A percentile compares a stretch with the other conserved stretches of the same genome.
These are phyloP conservation scores for Saccharomycopsis sp. DNA, from an alignment of 805 yeast species.

Conservation along the genomic window DNA sequence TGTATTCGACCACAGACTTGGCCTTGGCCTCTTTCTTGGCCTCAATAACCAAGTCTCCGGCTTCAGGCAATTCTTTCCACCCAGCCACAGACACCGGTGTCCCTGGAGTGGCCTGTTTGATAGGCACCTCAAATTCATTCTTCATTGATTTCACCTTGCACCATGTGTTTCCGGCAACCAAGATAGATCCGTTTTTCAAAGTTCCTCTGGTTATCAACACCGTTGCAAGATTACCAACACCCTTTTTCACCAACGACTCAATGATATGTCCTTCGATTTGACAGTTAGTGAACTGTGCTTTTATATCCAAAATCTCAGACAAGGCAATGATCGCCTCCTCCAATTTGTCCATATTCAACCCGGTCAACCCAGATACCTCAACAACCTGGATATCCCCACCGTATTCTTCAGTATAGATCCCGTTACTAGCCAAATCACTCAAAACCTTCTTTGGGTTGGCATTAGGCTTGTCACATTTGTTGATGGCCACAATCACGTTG, in stretches of 20 bases:
- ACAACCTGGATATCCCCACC: constrained; percentile 95
- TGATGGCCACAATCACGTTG: constrained; percentile 84
- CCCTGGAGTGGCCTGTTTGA: constrained; percentile 72
- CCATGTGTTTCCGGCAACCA: constrained; percentile 83
- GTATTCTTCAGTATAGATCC: constrained; percentile 79
- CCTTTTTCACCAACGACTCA: constrained; percentile 76
- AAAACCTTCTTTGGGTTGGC: constrained; percentile 70
- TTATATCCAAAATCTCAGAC: constrained; percentile 75
- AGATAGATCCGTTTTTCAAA: constrained; percentile 56
- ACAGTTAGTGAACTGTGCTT: constrained; percentile 43
- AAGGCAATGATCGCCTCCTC: constrained; percentile 85
- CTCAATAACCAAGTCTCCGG: constrained; percentile 79
- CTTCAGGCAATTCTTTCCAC: constrained; percentile 89
- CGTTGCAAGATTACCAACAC: constrained; percentile 82
- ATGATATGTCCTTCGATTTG: constrained; percentile 82
- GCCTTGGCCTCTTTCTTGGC: constrained; percentile 71
- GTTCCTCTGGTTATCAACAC: constrained; percentile 77
- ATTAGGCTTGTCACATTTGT: constrained; percentile 81
- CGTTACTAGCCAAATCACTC: constrained; percentile 69
- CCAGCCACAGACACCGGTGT: constrained; percentile 89
- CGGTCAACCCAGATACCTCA: constrained; percentile 82
- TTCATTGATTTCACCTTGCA: constrained; percentile 76
- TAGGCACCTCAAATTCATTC: constrained; percentile 60
- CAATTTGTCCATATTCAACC: constrained; percentile 79
- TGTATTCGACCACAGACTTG: constrained; percentile 62